Conservation (phyloP, 495 filamentous ascomycete genomes). For the Pyrenopolyporus hunteri region DNA sequence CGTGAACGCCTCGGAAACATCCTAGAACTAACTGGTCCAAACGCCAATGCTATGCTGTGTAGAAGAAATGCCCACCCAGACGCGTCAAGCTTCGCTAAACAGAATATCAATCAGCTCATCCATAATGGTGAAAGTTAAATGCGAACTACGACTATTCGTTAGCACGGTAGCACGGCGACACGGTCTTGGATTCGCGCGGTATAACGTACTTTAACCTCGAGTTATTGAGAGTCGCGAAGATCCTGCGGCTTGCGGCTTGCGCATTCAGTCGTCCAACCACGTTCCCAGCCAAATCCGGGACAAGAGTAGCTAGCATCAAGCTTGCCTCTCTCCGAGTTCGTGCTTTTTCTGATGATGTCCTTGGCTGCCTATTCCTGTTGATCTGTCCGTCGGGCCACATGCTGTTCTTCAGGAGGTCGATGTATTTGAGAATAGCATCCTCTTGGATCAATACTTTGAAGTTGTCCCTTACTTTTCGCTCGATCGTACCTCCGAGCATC, state of each 20-base stretch:
- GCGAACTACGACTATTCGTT: constrained; percentile 60
- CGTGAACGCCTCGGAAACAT: constrained; percentile 15
- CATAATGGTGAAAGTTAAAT: constrained; percentile 77
- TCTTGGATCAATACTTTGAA: constrained; percentile 73
- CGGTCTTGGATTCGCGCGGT: background rate
- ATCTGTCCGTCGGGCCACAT: constrained; percentile 80
- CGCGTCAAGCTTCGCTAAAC: constrained; percentile 59
- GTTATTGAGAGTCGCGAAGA: constrained; percentile 86
- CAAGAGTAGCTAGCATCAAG: constrained; percentile 77
- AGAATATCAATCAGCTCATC: constrained; percentile 79
- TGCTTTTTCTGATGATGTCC: constrained; percentile 70
- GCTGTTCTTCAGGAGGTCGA: constrained; percentile 68
- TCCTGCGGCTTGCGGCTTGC: constrained; percentile 77
- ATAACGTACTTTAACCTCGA: constrained; percentile 66
- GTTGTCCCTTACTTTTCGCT: constrained; percentile 88
- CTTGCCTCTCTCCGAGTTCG: constrained; percentile 76
- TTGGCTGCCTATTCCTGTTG: constrained; percentile 55
- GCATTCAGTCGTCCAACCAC: constrained; percentile 86
- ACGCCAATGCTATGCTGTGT: constrained; percentile 41
- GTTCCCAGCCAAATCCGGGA: constrained; percentile 82
- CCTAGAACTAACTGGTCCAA: constrained; percentile 13
- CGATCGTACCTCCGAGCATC: constrained; percentile 88
- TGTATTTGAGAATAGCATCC: constrained; percentile 76
- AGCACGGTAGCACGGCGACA: constrained; percentile 7
- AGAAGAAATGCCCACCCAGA: constrained; percentile 10